Evolutionary conservation across 345 rosid genomes (phyloP).

Genomic region (Sisymbrium altissimum): DNA sequence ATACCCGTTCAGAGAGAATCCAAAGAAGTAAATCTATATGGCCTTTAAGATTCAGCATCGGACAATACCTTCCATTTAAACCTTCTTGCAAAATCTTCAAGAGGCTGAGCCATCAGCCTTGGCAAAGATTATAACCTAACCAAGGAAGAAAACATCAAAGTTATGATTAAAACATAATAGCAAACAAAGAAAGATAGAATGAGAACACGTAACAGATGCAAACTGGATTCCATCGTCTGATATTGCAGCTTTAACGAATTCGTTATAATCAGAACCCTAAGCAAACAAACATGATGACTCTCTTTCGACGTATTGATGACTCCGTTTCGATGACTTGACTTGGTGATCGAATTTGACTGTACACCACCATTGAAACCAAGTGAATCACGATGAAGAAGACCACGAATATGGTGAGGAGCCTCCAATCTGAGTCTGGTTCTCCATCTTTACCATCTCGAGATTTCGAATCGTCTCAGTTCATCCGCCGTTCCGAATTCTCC

Average conservation of each 20-base stretch:
- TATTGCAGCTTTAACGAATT: too few relatives aligned
- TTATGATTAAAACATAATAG: too few relatives aligned
- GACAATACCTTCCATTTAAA: constrained; percentile 59
- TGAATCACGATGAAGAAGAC: constrained; percentile 69
- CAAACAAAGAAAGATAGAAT: too few relatives aligned
- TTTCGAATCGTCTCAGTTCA: constrained; percentile 26
- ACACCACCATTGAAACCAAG: constrained; percentile 52
- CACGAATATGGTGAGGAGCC: constrained; percentile 48
- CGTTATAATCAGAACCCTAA: too few relatives aligned
- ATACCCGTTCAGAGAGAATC: not conserved
- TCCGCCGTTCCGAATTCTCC: constrained; percentile 36
- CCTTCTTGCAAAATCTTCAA: constrained; percentile 73
- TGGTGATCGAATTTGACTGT: constrained; percentile 53
- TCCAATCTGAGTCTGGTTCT: constrained; percentile 53
- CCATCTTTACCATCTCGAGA: constrained; percentile 19
- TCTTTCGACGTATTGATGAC: constrained; percentile 37
- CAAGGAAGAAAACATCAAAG: too few relatives aligned
- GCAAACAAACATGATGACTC: too few relatives aligned
- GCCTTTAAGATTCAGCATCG: constrained; percentile 5
- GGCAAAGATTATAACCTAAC: too few relatives aligned
- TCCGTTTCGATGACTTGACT: constrained; percentile 21
- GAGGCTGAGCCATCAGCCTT: too few relatives aligned
- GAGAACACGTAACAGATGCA: too few relatives aligned
- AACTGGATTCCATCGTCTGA: too few relatives aligned
- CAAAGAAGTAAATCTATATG: not conserved